Base-by-base conservation (phyloP, 768 basidiomycete species). In the Leccinum uliginosum region DNA sequence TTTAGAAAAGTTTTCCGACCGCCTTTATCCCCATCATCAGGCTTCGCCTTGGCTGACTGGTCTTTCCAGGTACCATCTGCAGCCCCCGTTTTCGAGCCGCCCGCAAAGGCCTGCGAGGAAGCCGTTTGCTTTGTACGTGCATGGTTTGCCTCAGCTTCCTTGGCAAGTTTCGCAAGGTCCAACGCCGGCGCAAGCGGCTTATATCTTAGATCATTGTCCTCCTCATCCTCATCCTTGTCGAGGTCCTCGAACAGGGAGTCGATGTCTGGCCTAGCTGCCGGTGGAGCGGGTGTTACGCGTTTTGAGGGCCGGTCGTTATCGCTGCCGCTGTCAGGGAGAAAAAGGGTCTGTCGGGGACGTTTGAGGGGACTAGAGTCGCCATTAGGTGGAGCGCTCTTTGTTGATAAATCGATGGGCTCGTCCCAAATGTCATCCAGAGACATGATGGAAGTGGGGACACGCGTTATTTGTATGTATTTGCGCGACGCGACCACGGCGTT, bases 341-440 rank as follows among this genome's bases (percentile, higher is more conserved):
- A 90, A 17, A 90, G 76, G 1, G 81, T 54, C 19, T 74, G 64
- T 27, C 76, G 60, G 0, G 75, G 73, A 23, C 71, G 75, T 57
- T 73, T 74, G 5, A 65, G 30, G 8, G 57, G 64, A 34, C 53
- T 65, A 26, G 51, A 21, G 6, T 43, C 29, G 26, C 49, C 55
- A 0, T 68, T 67, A 14, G 63, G 57, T 27, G 73, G 66, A 4
- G 49, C 51, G 19, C 59, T 38, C 19, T 59, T 54, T 19, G 59
- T 45, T 26, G 60, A 58, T 45, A 73, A 63, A 23, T 67, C 72
- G 59, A 77, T 65, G 35, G 81, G 79, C 23, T 77, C 79, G 62
- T 86, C 79, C 83, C 83, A 87, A 67, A 87, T 87, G 61, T 78
- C 75, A 61, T 80, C 79, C 68, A 85, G 66, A 38, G 79, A 65